Percentiles rank a stretch among this genome's conserved stretches.
Conservation (phyloP, 805 yeast species). For the Candida argentea region DNA sequence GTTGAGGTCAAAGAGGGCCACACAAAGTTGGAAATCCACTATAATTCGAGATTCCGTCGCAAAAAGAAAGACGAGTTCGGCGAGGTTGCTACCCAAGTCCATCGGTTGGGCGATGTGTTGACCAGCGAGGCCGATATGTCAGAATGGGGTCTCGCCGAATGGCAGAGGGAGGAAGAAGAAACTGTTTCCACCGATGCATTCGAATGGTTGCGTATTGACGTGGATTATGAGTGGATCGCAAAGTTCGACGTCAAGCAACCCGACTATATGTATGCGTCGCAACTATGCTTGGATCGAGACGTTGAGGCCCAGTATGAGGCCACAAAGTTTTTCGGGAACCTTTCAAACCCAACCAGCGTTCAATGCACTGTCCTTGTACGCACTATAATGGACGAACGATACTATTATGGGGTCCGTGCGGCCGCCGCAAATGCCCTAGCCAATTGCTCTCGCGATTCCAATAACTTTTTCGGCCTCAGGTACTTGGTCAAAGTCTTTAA, state of each 20-base stretch:
- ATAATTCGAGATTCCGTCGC: conserved; percentile 87
- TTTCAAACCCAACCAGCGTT: conserved; percentile 45
- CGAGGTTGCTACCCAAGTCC: conserved; percentile 24
- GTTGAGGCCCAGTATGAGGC: conserved; percentile 93
- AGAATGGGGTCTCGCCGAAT: conserved; percentile 67
- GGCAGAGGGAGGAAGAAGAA: conserved; percentile 62
- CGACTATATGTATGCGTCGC: conserved; percentile 91
- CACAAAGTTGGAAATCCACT: conserved; percentile 86
- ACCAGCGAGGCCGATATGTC: conserved; percentile 47
- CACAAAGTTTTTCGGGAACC: conserved; percentile 56
- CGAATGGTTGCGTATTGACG: conserved; percentile 97
- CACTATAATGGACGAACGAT: conserved; percentile 74
- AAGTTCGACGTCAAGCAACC: conserved; percentile 75
- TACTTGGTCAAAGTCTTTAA: conserved; percentile 67
- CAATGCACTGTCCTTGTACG: conserved; percentile 72
- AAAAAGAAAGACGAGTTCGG: conserved; percentile 46
- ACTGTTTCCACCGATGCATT: conserved; percentile 71
- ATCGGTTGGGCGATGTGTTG: conserved; percentile 65
- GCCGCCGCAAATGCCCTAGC: conserved; percentile 82
- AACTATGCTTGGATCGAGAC: conserved; percentile 87
- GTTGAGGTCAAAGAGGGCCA: conserved; percentile 80
- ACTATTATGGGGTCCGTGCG: conserved; percentile 79
- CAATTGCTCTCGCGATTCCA: conserved; percentile 47
- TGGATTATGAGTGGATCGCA: conserved; percentile 96
- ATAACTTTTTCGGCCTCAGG: conserved; percentile 60